A percentile compares a stretch with the other conserved stretches of the same genome.
Evolutionary conservation across 306 rosid genomes (phyloP).

Genomic region (Abrus pulchellus): DNA sequence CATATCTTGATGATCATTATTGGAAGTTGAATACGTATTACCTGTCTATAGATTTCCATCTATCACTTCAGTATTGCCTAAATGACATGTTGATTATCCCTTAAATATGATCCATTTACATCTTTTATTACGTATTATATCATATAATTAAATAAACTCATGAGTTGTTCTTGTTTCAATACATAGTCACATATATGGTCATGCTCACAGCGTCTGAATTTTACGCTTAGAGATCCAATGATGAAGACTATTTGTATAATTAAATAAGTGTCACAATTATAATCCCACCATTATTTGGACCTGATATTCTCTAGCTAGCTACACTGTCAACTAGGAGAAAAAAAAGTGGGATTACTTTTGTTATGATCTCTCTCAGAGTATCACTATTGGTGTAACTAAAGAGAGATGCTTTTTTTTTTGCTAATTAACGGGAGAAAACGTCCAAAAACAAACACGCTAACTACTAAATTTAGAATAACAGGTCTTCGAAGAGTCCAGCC

Average conservation of each 20-base stretch:
- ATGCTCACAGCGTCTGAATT: not conserved
- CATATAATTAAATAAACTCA: not conserved
- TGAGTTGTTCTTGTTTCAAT: not conserved
- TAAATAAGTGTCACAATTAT: not conserved
- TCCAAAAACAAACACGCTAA: no score
- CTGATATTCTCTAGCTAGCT: not conserved
- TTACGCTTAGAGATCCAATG: not conserved
- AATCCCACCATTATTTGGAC: not conserved
- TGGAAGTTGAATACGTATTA: not conserved
- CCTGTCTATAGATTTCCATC: not conserved
- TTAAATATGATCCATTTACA: no score
- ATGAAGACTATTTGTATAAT: not conserved
- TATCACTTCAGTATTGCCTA: not conserved
- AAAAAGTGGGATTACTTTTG: no score
- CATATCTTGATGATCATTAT: not conserved
- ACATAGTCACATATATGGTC: not conserved
- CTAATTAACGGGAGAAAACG: no score
- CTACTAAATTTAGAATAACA: no score
- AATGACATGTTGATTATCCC: no score
- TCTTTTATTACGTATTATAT: not conserved
- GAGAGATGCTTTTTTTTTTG: no score
- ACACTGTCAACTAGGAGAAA: not conserved
- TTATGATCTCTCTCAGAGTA: no score
- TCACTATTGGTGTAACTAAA: no score
- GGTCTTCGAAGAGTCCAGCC: no score